Base-by-base conservation (phyloP, 345 rosid genomes). In the Noccaea caerulescens region DNA sequence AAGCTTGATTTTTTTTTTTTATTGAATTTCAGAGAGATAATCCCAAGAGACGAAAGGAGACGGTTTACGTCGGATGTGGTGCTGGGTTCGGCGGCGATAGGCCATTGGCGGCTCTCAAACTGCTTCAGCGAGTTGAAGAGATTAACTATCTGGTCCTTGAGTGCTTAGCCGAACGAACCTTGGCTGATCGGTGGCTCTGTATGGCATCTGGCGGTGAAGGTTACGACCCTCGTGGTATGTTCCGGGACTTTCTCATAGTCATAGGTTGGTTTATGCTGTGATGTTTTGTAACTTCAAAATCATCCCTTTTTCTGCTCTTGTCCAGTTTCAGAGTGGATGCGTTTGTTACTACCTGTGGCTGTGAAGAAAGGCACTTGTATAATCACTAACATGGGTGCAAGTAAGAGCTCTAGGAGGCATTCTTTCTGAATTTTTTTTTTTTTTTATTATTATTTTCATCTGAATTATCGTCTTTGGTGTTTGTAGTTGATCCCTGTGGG, bases 21-120 rank as follows among this genome's bases (percentile, higher is more conserved):
- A 44, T 44, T 44, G 10, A 52, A 44, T 36, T 80, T 83, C 87
- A 93, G 98, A 80, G 97, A 72, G 72, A 49, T 66, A 83, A 83
- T 58, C 91, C 88, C n/a, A 58, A 42, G 56, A 84, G 85, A 70
- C 76, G 89, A 38, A 82, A 77, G 65, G 88, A 88, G 27, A 83
- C 81, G 74, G 93, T 90, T 30, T 80, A 66, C 75, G 79, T 90
- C 18, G 98, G 98, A 39, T 93, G 98, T 65, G 97, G 98, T n/a
- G 97, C 98, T 76, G 96, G 97, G 42, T 93, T 93, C 76, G 92
- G 83, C 34, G 96, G 98, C 10, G 93, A 90, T 81, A 80, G 98
- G 71, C 91, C 96, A 46, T 4, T 65, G 51, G 93, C 92, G 0
- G 97, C 97, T 39, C 84, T 86, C 16, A 93, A 86, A 84, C 72